Evolutionary conservation across 495 filamentous ascomycete genomes (phyloP).

Genomic region (Lasiosphaeriaceae sp.): DNA sequence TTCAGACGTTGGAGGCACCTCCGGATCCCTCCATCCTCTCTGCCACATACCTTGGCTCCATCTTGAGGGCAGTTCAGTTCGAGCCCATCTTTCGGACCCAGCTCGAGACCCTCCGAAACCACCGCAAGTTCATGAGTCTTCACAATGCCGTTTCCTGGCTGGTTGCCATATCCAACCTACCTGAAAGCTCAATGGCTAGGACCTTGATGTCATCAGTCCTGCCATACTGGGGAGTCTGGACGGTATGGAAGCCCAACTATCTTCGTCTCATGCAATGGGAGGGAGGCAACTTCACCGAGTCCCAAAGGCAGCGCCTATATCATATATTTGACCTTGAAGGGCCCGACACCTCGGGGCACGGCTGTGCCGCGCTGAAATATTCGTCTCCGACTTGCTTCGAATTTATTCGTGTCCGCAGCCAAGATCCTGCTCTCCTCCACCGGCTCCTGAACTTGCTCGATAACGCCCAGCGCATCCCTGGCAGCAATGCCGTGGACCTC

Average conservation of each 20-base stretch:
- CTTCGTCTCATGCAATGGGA: slow-evolving; percentile 16
- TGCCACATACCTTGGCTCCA: slow-evolving; percentile 3
- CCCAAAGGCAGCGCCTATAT: slow-evolving; percentile 9
- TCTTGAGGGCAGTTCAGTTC: slow-evolving; percentile 6
- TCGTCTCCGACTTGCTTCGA: slow-evolving; percentile 12
- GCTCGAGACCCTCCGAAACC: slow-evolving; percentile 1
- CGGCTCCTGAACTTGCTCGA: slow-evolving; percentile 12
- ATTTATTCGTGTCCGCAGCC: slow-evolving; percentile 1
- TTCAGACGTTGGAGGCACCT: slow-evolving; percentile 4
- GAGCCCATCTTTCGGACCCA: neutral
- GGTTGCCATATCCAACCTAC: neutral
- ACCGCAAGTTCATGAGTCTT: slow-evolving; percentile 17
- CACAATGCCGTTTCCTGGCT: slow-evolving; percentile 15
- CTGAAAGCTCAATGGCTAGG: neutral
- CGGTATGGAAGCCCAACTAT: slow-evolving; percentile 13
- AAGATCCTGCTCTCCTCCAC: slow-evolving; percentile 2
- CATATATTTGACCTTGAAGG: slow-evolving; percentile 18
- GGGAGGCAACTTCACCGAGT: slow-evolving; percentile 10
- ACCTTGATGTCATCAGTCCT: neutral
- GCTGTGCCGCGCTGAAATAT: slow-evolving; percentile 2
- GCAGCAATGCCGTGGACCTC: slow-evolving; percentile 10
- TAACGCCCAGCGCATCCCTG: slow-evolving; percentile 5
- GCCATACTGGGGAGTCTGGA: slow-evolving; percentile 9
- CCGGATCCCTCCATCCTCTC: slow-evolving; percentile 6
- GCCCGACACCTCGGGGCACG: slow-evolving; percentile 11